Evolutionary conservation across 805 yeast species (phyloP).

Genomic region (Nakazawaea pomicola): DNA sequence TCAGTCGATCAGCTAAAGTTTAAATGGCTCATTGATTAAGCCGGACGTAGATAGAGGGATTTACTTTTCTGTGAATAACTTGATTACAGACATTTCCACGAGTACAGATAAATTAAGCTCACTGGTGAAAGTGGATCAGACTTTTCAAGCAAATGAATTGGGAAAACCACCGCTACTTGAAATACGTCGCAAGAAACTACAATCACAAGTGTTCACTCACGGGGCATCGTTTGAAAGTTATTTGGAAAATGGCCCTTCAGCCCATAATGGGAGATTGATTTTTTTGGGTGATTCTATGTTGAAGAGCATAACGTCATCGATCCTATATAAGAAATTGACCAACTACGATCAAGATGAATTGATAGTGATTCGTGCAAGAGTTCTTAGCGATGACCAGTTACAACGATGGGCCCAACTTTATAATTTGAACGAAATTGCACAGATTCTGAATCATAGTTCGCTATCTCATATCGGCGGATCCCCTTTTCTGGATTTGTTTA

Average conservation of each 20-base stretch:
- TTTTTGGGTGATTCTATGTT: slow-evolving; percentile 2
- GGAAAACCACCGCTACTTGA: not conserved
- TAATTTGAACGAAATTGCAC: not conserved
- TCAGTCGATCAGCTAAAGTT: too few relatives aligned
- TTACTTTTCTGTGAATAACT: too few relatives aligned
- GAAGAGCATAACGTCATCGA: not conserved
- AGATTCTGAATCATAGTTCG: not conserved
- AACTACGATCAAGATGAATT: slow-evolving; percentile 1
- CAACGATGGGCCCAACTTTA: not conserved
- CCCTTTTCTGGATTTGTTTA: not conserved
- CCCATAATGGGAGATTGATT: not conserved
- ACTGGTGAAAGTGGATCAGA: too few relatives aligned
- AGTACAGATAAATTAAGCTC: too few relatives aligned
- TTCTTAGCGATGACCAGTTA: not conserved
- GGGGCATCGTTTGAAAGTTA: not conserved
- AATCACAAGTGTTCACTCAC: not conserved
- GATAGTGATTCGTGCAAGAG: not conserved
- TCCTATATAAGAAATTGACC: not conserved
- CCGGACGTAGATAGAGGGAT: too few relatives aligned
- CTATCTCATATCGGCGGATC: not conserved
- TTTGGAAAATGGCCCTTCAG: not conserved
- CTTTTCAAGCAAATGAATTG: not conserved
- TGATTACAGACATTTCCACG: too few relatives aligned
- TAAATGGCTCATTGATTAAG: too few relatives aligned
- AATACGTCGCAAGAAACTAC: not conserved